Conservation (phyloP, 495 filamentous ascomycete genomes). For the Aspergillus avenaceus region DNA sequence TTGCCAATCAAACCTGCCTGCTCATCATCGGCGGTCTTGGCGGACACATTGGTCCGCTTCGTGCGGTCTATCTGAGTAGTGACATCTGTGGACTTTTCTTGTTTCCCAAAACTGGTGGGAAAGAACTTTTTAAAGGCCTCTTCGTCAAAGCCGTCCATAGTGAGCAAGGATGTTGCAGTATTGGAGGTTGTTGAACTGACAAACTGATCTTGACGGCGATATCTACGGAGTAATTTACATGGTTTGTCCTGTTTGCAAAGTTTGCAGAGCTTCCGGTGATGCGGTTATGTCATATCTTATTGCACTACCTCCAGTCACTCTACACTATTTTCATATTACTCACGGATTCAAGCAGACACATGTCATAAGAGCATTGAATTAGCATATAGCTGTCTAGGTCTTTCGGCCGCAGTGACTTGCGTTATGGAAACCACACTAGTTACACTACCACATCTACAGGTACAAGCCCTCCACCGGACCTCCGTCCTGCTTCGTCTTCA, state of each 20-base stretch:
- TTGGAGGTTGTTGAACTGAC: not conserved
- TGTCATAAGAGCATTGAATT: not conserved
- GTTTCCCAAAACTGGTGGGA: constrained; percentile 83
- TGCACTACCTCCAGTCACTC: not conserved
- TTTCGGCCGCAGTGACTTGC: constrained; percentile 9
- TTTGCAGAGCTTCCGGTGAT: constrained; percentile 20
- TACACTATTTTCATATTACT: not conserved
- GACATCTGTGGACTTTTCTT: constrained; percentile 66
- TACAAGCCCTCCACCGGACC: constrained; percentile 94
- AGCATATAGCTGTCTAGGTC: not conserved
- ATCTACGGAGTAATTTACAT: constrained; percentile 18
- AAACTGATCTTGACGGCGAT: constrained; percentile 6
- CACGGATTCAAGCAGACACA: not conserved
- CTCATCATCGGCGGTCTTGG: constrained; percentile 20
- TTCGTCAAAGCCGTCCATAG: constrained; percentile 66
- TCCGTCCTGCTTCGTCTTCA: constrained; percentile 98
- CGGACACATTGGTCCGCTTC: constrained; percentile 51
- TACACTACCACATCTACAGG: constrained; percentile 58
- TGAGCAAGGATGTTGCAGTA: constrained; percentile 3
- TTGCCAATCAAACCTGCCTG: constrained; percentile 16
- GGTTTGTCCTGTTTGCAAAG: constrained; percentile 31
- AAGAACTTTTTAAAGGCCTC: constrained; percentile 80
- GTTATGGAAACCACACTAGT: constrained; percentile 6
- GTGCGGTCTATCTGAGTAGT: constrained; percentile 74
- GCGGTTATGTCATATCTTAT: not conserved